Evolutionary conservation across 371 early-diverging fungal species (phyloP), one percentile per base, ranked within the genome.

Genomic region (Zychaea mexicana): DNA sequence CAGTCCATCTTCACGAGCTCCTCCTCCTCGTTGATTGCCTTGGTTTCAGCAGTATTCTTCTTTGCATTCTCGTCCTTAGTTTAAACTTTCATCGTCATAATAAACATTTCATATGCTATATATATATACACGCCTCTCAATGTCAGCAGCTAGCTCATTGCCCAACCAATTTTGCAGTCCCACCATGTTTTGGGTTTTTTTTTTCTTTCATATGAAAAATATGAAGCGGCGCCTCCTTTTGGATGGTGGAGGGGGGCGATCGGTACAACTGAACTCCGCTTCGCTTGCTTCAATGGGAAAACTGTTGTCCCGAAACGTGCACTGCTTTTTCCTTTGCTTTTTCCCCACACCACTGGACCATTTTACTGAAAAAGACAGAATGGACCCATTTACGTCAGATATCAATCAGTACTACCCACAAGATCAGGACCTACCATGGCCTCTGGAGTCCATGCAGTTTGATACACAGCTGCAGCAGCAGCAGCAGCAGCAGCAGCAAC

Each of bases 341-440:
- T 19, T 21, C 21, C 28, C 56, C 56, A 17, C 30, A n/a, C n/a
- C n/a, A n/a, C n/a, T n/a, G n/a, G n/a, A n/a, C n/a, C n/a, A n/a
- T n/a, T n/a, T n/a, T n/a, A n/a, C n/a, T 15, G n/a, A 15, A 42
- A 42, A 42, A 15, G 42, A 42, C 42, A 42, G 42, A 33, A 42
- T 58, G 32, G 19, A 45, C n/a, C 45, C 46, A 24, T 26, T 39
- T 45, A 54, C 31, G 55, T 30, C 55, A 54, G n/a, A 54, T n/a
- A 15, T 33, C 13, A 30, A 54, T 19, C 24, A 15, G 33, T 54
- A 30, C 30, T 33, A 30, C 31, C 31, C 33, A 54, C 55, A 33
- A 33, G 27, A 24, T 15, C 53, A 53, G 26, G 53, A 53, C 13
- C 13, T 33, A 9, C 33, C 55, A 32, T 54, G 32, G 33, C 30